Base-by-base conservation (phyloP, 139 green algal species). In the Limnomonas spitsbergensis region DNA sequence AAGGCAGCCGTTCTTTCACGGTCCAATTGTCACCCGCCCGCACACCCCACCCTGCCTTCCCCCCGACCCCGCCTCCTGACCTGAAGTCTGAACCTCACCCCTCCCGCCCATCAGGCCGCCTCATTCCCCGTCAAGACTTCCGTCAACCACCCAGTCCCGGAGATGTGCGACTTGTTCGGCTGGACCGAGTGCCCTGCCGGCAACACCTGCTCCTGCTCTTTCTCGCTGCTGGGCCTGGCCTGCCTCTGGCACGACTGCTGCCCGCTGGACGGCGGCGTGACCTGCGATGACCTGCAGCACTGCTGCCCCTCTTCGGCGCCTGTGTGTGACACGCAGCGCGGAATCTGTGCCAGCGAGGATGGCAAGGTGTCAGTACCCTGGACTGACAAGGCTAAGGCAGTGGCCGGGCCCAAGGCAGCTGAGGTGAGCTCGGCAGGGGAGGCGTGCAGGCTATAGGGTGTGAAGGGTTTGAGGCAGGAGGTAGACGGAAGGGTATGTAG, bases 201-300 rank as follows among this genome's bases (percentile, higher is more conserved):
- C 52, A 73, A 54, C 80, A 83, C 68, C 40, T 90, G 85, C 85
- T 81, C 68, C 69, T 90, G 85, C 82, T 80, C 74, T 2, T 86
- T 83, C 74, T 77, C 53, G 2, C 40, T 89, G 6, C 54, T 84
- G 4, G 77, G 80, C 29, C 71, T 76, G 1, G 38, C 86, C 39
- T 89, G 85, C 82, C 40, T 89, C 27, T 87, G 82, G 81, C 85
- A 88, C 47, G 95, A 93, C 40, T 98, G 95, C 91, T 98, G 95
- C 91, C 95, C 95, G 6, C 84, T 98, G 70, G 78, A 80, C 6
- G 40, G 89, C 37, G 94, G 92, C 35, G 93, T 91, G 37, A 96
- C 92, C 84, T 98, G 95, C 78, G 81, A 92, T 24, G 95, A 98
- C 85, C 86, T 97, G 31, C 42, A 88, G 80, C 95, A 98, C 87